Evolutionary conservation across 108 stramenopile genomes (phyloP).

Genomic region (Mediolabrus comicus): DNA sequence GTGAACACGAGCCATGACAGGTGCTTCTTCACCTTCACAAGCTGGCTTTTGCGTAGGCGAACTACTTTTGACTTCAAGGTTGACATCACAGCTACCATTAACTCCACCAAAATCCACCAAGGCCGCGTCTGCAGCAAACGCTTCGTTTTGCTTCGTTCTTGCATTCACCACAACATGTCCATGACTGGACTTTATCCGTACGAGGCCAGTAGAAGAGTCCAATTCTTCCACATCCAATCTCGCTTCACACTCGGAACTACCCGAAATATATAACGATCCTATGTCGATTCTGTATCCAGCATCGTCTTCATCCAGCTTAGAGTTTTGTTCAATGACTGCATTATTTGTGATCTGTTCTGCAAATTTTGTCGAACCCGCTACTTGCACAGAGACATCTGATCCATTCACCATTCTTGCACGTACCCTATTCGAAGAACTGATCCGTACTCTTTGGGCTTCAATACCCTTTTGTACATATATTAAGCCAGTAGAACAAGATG

Average conservation of each 20-base stretch:
- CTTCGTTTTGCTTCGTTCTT: conserved; percentile 6
- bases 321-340: neutral
- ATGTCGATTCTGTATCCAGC: conserved; percentile 73
- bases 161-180: conserved; percentile 34
- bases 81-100: conserved; percentile 84
- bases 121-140: conserved; percentile 3
- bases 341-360: neutral
- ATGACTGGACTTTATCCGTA: conserved; percentile 78
- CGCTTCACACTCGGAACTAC: conserved; percentile 22
- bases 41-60: no score
- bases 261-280: conserved; percentile 71
- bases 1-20: conserved; percentile 58
- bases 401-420: conserved; percentile 82
- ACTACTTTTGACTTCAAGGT: conserved; percentile 6
- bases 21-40: conserved; percentile 9
- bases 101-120: conserved; percentile 83
- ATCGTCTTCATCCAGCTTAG: conserved; percentile 68
- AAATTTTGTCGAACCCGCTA: conserved; percentile 10
- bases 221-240: neutral
- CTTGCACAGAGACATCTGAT: conserved; percentile 35
- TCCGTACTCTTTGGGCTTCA: conserved; percentile 57
- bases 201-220: conserved; percentile 29
- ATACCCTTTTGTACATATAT: conserved; percentile 60
- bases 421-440: conserved; percentile 47
- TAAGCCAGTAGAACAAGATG: conserved; percentile 1